These are phyloP conservation scores for Geranium brycei DNA, from an alignment of 345 rosid genomes.

Conservation along the genomic window DNA sequence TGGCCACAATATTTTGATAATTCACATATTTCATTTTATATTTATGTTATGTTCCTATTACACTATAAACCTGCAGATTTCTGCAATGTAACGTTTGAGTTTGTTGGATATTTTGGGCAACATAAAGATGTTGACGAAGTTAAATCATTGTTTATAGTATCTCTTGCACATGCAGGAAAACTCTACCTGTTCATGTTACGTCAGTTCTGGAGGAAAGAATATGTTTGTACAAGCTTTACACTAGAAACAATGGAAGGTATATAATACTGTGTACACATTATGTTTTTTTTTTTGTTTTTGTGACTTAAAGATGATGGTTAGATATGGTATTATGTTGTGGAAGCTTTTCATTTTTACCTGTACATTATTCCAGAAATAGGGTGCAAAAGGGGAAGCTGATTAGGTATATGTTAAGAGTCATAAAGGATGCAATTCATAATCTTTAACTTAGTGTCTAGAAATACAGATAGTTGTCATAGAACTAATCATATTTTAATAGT, in stretches of 20 bases:
- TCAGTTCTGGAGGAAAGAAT: conserved; percentile 73
- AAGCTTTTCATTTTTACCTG: neutral
- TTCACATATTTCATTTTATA: neutral
- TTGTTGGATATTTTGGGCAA: neutral
- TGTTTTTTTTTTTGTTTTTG: neutral
- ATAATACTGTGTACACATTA: neutral
- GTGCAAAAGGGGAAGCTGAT: too few relatives aligned
- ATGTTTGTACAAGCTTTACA: conserved; percentile 60
- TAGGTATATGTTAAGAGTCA: neutral
- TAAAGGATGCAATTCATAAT: neutral
- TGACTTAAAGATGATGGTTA: neutral
- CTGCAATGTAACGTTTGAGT: neutral
- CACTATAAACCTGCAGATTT: too few relatives aligned
- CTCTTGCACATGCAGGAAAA: conserved; percentile 37
- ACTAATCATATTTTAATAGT: too few relatives aligned
- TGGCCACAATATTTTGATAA: neutral
- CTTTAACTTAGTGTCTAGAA: neutral
- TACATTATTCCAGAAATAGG: too few relatives aligned
- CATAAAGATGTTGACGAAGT: too few relatives aligned
- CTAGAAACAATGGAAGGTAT: conserved; percentile 65
- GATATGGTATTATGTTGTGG: neutral
- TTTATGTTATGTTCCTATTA: too few relatives aligned
- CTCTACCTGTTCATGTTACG: conserved; percentile 60
- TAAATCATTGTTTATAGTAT: neutral
- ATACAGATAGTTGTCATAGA: too few relatives aligned